A percentile compares a stretch with the other conserved stretches of the same genome.
Conservation (phyloP, 2,329 filamentous ascomycete species). For the Neonectria coccinea region DNA sequence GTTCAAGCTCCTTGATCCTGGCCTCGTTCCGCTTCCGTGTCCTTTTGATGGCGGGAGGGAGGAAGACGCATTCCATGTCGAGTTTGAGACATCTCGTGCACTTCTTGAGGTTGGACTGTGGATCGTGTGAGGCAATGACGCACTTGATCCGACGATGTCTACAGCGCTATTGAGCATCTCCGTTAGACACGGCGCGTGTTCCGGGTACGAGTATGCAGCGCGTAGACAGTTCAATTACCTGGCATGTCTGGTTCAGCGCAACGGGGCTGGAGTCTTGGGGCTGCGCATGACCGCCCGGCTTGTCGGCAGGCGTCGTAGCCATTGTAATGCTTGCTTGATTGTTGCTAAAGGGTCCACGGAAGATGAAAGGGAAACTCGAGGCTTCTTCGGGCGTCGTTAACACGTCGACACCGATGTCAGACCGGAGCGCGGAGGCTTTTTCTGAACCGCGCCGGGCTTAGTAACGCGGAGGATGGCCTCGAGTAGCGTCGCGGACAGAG, state of each 20-base stretch:
- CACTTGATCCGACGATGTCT: slow-evolving; percentile 12
- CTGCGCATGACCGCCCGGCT: background rate
- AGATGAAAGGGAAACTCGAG: background rate
- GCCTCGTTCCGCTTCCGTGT: slow-evolving; percentile 29
- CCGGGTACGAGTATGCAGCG: background rate
- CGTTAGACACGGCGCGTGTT: background rate
- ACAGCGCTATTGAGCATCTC: background rate
- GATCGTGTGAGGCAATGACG: background rate
- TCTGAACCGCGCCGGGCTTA: slow-evolving; percentile 10
- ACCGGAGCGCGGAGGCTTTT: slow-evolving; percentile 9
- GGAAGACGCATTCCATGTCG: slow-evolving; percentile 24
- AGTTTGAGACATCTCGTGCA: slow-evolving; percentile 28
- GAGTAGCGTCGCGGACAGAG: background rate
- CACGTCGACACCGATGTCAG: background rate
- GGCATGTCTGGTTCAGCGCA: background rate
- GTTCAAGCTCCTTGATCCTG: slow-evolving; percentile 28
- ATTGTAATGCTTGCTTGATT: background rate
- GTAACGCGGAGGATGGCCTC: background rate
- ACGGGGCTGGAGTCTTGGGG: background rate
- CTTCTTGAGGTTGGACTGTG: background rate
- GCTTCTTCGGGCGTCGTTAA: background rate
- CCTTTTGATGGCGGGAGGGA: slow-evolving; percentile 25
- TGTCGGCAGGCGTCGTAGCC: background rate
- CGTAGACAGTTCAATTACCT: background rate
- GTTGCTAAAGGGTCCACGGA: background rate